phyloP scores from a whole-genome alignment of 2,329 filamentous ascomycete species.

The Biscogniauxia mediterranea region DNA sequence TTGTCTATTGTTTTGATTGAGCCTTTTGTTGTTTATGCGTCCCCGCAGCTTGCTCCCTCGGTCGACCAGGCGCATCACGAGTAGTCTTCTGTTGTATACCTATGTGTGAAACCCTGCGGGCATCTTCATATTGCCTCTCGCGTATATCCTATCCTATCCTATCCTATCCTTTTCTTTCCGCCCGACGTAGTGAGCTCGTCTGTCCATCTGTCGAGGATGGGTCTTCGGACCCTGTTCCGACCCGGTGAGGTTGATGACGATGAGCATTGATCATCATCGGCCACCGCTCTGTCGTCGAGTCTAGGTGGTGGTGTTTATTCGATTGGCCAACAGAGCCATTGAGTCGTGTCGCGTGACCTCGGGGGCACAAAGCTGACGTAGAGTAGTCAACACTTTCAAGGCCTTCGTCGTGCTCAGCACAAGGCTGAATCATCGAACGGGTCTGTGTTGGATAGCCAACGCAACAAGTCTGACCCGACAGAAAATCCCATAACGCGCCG shows the following conservation, averaged over 20 bases:
- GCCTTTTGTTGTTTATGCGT: constrained; percentile 1
- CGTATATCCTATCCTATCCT: too few relatives aligned
- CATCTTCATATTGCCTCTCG: not conserved
- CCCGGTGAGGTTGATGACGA: not conserved
- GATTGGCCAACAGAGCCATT: constrained; percentile 1
- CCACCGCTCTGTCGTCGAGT: not conserved
- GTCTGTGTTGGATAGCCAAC: constrained; percentile 32
- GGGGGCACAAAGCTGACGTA: constrained; percentile 15
- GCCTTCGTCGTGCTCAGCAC: constrained; percentile 53
- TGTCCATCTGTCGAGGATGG: not conserved
- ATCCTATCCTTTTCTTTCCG: not conserved
- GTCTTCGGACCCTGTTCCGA: not conserved
- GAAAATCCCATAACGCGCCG: constrained; percentile 59
- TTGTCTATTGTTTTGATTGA: too few relatives aligned
- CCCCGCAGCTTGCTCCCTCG: not conserved
- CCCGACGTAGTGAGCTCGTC: not conserved
- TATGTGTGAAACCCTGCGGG: not conserved
- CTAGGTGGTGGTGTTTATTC: constrained; percentile 1
- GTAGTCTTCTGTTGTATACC: not conserved
- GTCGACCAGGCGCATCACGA: not conserved
- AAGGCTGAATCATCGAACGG: constrained; percentile 45
- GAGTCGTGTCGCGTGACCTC: not conserved
- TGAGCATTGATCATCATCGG: not conserved
- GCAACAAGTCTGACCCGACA: constrained; percentile 46
- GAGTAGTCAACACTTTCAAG: constrained; percentile 59